Percentiles rank a stretch among this genome's conserved stretches.
These are phyloP conservation scores for Chaetomium sp. DNA, from an alignment of 2,329 filamentous ascomycete species.

Conservation along the genomic window DNA sequence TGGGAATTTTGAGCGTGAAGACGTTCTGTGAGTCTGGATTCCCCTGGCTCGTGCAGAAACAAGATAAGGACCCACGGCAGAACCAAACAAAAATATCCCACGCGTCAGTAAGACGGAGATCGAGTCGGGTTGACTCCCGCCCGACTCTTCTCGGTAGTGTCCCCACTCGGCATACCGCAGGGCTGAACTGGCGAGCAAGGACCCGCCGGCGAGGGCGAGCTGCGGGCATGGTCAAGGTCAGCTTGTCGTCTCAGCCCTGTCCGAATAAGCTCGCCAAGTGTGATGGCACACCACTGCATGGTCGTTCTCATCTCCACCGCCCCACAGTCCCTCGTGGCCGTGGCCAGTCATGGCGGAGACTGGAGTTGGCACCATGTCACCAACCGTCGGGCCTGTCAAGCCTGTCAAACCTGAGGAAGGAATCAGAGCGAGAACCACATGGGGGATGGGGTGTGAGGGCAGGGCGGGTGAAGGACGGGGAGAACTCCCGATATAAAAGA, in stretches of 20 bases:
- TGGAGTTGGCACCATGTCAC: neutral
- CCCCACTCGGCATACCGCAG: slow-evolving; percentile 9
- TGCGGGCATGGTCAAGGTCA: slow-evolving; percentile 12
- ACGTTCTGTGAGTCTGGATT: neutral
- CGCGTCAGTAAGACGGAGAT: neutral
- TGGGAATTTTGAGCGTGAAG: neutral
- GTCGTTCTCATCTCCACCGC: slow-evolving; percentile 23
- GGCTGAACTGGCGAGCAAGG: slow-evolving; percentile 11
- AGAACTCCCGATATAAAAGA: neutral
- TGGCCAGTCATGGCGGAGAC: neutral
- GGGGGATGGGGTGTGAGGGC: neutral
- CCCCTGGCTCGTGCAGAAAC: slow-evolving; percentile 12
- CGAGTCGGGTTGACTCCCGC: slow-evolving; percentile 14
- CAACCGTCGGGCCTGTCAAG: neutral
- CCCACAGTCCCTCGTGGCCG: slow-evolving; percentile 7
- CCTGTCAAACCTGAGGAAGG: neutral
- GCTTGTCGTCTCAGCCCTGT: slow-evolving; percentile 20
- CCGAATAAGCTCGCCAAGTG: slow-evolving; percentile 11
- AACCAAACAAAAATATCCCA: neutral
- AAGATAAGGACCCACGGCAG: slow-evolving; percentile 4
- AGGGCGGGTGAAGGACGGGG: neutral
- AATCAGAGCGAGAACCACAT: neutral
- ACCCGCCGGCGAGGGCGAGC: neutral
- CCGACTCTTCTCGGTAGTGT: slow-evolving; percentile 3
- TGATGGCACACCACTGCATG: slow-evolving; percentile 1